phyloP scores from a whole-genome alignment of 148 eudicot species.

The Rhododendron simsii region DNA sequence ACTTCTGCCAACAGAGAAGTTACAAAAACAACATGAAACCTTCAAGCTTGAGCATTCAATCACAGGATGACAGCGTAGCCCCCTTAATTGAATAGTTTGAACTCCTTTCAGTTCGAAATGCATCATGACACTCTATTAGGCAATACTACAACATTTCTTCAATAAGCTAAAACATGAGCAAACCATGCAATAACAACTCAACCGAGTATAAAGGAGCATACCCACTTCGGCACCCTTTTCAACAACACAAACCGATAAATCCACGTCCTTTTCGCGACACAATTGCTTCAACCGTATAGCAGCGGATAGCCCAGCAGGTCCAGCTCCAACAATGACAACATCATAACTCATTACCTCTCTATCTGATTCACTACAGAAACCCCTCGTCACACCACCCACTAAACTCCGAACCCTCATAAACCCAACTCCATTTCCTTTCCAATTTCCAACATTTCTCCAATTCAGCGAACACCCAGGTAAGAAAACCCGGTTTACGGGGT shows the following conservation, averaged over 20 bases:
- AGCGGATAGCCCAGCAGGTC: conserved; percentile 94
- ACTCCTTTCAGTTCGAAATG: not conserved
- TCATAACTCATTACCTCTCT: conserved; percentile 77
- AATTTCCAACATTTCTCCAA: not conserved
- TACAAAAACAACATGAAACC: not conserved
- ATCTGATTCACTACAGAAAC: conserved; percentile 30
- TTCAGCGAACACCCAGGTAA: not conserved
- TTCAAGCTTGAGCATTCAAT: not conserved
- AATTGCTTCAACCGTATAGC: conserved; percentile 84
- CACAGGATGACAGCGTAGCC: not conserved
- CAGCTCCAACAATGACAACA: conserved; percentile 90
- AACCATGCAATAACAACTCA: not conserved
- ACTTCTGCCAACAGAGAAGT: not conserved
- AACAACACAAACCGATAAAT: conserved; percentile 86
- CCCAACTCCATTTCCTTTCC: conserved; percentile 17
- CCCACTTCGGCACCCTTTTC: conserved; percentile 96
- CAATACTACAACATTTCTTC: not conserved
- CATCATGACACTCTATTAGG: not conserved
- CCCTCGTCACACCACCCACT: not conserved
- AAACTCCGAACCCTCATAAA: conserved; percentile 11
- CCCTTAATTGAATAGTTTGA: not conserved
- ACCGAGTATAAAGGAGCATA: conserved; percentile 23
- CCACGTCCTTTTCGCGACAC: conserved; percentile 57
- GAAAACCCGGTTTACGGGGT: not conserved
- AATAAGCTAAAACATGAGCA: not conserved